Conservation (phyloP, 75 land plant species). For the Picea glauca region DNA sequence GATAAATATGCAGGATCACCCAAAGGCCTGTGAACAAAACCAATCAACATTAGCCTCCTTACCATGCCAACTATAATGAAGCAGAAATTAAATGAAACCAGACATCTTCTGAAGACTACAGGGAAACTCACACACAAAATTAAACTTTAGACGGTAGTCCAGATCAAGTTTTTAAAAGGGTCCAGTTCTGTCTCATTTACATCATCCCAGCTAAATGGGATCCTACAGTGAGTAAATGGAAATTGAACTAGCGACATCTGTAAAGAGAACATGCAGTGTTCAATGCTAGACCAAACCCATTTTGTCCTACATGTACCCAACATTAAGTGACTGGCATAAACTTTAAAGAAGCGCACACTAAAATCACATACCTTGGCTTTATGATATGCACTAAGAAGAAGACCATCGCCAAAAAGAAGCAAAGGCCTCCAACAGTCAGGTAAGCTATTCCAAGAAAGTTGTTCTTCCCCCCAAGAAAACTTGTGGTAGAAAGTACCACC, state of each 20-base stretch:
- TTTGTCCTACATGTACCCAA: not conserved
- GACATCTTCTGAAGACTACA: not conserved
- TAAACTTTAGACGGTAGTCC: not conserved
- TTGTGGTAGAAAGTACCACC: slow-evolving; percentile 77
- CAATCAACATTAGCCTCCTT: not conserved
- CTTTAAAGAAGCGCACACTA: not conserved
- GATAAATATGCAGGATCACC: slow-evolving; percentile 61
- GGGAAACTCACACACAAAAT: not conserved
- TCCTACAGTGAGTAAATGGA: not conserved
- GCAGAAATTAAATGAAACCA: not conserved
- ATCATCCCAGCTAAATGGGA: not conserved
- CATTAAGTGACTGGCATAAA: not conserved
- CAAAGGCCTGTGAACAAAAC: slow-evolving; percentile 44
- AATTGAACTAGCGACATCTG: not conserved
- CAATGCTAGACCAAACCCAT: not conserved
- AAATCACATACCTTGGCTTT: slow-evolving; percentile 22
- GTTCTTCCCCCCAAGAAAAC: slow-evolving; percentile 70
- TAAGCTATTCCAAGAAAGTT: slow-evolving; percentile 72
- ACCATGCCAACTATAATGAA: not conserved
- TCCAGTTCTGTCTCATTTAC: too few relatives aligned
- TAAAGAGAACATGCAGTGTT: not conserved
- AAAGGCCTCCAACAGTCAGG: slow-evolving; percentile 56
- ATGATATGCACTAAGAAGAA: slow-evolving; percentile 16
- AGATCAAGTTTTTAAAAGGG: too few relatives aligned
- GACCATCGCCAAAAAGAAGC: slow-evolving; percentile 52